Conservation (phyloP, 2,329 filamentous ascomycete species). For the Phialophora chinensis region DNA sequence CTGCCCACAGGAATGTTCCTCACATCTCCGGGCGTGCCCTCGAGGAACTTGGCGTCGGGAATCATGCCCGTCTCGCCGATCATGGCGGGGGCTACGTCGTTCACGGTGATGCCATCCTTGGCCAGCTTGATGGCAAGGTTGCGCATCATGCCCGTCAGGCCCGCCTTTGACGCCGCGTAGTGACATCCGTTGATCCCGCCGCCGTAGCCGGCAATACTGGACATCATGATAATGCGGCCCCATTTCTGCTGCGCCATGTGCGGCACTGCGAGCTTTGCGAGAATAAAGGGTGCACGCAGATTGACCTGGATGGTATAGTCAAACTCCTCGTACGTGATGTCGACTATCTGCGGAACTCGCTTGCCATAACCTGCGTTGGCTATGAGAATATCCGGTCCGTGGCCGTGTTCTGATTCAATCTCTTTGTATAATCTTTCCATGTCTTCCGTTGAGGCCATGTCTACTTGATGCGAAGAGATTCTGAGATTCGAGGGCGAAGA, state of each 20-base stretch:
- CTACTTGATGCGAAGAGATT: constrained; percentile 63
- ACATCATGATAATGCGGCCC: constrained; percentile 70
- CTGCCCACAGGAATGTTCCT: constrained; percentile 65
- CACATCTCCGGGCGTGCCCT: constrained; percentile 63
- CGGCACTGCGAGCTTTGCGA: constrained; percentile 65
- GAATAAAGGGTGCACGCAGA: constrained; percentile 66
- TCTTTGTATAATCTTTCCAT: constrained; percentile 62
- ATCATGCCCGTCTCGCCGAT: constrained; percentile 70
- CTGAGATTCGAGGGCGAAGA: constrained; percentile 36
- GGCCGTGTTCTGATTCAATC: constrained; percentile 59
- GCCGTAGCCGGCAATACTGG: constrained; percentile 67
- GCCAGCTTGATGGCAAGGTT: constrained; percentile 67
- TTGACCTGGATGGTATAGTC: constrained; percentile 68
- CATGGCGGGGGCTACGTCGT: constrained; percentile 73
- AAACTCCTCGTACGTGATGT: constrained; percentile 69
- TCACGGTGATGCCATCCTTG: constrained; percentile 67
- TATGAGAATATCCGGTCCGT: constrained; percentile 67
- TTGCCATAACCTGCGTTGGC: constrained; percentile 72
- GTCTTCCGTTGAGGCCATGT: constrained; percentile 61
- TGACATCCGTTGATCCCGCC: constrained; percentile 68
- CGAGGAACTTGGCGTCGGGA: constrained; percentile 58
- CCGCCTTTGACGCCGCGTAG: constrained; percentile 63
- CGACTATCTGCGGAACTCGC: constrained; percentile 61
- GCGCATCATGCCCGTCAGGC: constrained; percentile 68
- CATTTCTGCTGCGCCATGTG: constrained; percentile 65